These are phyloP conservation scores for Nicotiana attenuata DNA, from an alignment of 257 asterid genomes.

Conservation along the genomic window DNA sequence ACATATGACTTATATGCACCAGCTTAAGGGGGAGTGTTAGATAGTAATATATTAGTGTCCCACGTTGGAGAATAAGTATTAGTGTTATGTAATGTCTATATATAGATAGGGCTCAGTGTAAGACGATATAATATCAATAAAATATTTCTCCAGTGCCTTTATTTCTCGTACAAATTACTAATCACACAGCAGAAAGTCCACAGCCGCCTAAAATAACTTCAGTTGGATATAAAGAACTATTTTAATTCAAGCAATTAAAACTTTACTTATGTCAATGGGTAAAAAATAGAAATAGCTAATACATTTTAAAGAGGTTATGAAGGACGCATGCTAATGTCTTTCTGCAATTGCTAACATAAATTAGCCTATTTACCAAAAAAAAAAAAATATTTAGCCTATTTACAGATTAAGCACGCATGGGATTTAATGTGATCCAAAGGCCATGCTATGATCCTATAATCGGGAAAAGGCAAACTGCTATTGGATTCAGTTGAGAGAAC, in stretches of 20 bases:
- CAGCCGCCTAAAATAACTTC: background rate
- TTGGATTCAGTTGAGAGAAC: background rate
- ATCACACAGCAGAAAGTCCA: background rate
- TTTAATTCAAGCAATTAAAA: background rate
- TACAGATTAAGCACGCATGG: background rate
- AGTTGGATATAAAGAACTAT: background rate
- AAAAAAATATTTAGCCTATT: background rate
- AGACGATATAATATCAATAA: no score
- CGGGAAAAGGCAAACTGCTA: background rate
- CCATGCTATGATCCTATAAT: background rate
- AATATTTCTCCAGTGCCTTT: no score
- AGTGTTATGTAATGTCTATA: no score
- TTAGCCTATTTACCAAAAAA: background rate
- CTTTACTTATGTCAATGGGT: background rate
- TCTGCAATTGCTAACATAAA: background rate
- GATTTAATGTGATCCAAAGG: background rate
- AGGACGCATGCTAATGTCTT: background rate
- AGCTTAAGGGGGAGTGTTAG: no score
- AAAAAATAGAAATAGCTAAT: background rate
- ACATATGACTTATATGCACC: no score
- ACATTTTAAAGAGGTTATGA: background rate
- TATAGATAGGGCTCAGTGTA: no score
- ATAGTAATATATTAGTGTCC: no score
- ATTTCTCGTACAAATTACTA: background rate
- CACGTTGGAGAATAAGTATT: no score